These are phyloP conservation scores for Lactarius hatsudake DNA, from an alignment of 768 basidiomycete species.

Conservation along the genomic window DNA sequence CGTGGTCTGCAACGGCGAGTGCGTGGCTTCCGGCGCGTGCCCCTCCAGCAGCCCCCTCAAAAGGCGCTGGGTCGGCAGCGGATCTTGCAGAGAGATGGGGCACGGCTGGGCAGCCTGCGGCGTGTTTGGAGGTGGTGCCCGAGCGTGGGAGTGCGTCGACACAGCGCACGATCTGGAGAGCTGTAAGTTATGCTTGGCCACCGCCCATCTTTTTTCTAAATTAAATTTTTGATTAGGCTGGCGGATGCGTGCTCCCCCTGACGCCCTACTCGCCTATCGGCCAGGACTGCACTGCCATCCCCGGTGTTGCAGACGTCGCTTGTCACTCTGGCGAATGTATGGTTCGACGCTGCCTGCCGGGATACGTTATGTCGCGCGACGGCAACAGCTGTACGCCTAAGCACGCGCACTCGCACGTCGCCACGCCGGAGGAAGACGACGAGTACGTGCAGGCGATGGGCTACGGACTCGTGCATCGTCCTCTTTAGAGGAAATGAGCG, in stretches of 20 bases:
- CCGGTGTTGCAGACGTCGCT: constrained; percentile 48
- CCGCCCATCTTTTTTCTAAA: too few relatives aligned
- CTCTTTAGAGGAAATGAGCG: constrained; percentile 12
- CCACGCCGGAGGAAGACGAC: neutral
- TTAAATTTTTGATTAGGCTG: constrained; percentile 30
- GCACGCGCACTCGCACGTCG: neutral
- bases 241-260: constrained; percentile 44
- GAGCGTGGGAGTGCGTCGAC: constrained; percentile 51
- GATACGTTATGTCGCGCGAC: constrained; percentile 34
- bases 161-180: constrained; percentile 49
- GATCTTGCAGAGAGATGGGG: constrained; percentile 14
- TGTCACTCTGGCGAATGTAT: constrained; percentile 45
- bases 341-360: constrained; percentile 46
- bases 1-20: constrained; percentile 50
- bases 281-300: constrained; percentile 48
- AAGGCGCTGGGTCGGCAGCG: constrained; percentile 37
- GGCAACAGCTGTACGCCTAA: constrained; percentile 24
- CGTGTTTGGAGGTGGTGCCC: constrained; percentile 38
- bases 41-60: constrained; percentile 32
- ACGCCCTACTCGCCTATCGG: constrained; percentile 37
- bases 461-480: constrained; percentile 32
- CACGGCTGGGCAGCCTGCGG: constrained; percentile 43
- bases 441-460: constrained; percentile 17
- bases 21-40: constrained; percentile 31
- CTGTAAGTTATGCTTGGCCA: constrained; percentile 39